phyloP scores from a whole-genome alignment of 164 flowering plant genomes.

The Pachysandra terminalis region DNA sequence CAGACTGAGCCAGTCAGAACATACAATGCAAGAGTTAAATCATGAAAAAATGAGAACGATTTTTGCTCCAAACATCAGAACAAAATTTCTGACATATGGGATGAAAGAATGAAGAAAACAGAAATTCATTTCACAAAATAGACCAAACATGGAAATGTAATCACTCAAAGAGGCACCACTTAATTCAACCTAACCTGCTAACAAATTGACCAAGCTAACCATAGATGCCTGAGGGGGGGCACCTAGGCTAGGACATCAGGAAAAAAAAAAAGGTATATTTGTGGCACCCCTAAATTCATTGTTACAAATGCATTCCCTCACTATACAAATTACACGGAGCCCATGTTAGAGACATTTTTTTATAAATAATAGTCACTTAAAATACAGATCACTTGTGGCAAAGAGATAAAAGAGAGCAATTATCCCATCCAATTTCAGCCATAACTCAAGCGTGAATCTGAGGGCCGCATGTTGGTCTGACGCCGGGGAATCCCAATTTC shows the following conservation, averaged over 20 bases:
- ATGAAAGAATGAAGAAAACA: too few species aligned
- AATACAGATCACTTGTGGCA: slow-evolving; percentile 6
- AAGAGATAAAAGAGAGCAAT: not conserved
- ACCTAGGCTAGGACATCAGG: not conserved
- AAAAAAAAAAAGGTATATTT: not conserved
- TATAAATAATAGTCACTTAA: slow-evolving; percentile 5
- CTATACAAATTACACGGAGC: slow-evolving; percentile 47
- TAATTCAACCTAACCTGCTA: too few species aligned
- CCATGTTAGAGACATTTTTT: slow-evolving; percentile 35
- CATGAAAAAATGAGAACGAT: not conserved
- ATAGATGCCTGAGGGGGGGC: too few species aligned
- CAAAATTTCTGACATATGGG: not conserved
- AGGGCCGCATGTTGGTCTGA: slow-evolving; percentile 50
- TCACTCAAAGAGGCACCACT: too few species aligned
- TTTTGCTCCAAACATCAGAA: not conserved
- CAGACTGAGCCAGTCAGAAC: too few species aligned
- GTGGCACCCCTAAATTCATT: not conserved
- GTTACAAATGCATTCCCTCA: slow-evolving; percentile 15
- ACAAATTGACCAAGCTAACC: too few species aligned
- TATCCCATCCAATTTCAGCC: slow-evolving; percentile 32
- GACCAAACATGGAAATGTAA: too few species aligned
- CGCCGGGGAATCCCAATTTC: slow-evolving; percentile 90
- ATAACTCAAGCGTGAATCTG: slow-evolving; percentile 71
- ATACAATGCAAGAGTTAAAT: too few species aligned
- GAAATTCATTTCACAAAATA: too few species aligned